Evolutionary conservation across 345 rosid species (phyloP), one percentile per base, ranked within the genome.

Genomic region (Eucalyptus viminalis): DNA sequence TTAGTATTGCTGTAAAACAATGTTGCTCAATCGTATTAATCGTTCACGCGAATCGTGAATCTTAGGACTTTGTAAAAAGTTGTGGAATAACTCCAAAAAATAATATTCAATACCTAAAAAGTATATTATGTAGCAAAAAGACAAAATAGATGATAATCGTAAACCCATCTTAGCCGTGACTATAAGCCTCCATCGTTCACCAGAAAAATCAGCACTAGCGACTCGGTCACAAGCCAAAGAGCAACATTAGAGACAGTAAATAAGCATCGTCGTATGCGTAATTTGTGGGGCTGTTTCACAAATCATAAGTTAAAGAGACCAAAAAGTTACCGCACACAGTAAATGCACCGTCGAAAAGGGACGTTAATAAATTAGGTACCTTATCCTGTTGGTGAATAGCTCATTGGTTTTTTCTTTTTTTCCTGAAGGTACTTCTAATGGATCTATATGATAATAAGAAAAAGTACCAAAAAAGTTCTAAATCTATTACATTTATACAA

Each of bases 401-500:
- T 60, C 34, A 60, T 12, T 60, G 34, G 7, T 27, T 60, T 60
- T 12, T 12, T 24, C 1, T 60, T 60, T 60, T 22, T 24, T 56
- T 27, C 15, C 6, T 60, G 31, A 60, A 60, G 31, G 69, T 60
- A 7, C 69, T 60, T 60, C 69, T 13, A 60, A 60, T 60, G 69
- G 8, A 12, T 60, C n/a, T 60, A 12, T 60, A 60, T 27, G 7
- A 60, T 60, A 60, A 60, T 60, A 60, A 12, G 62, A 5, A 56
- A 56, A 56, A 56, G 1, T 9, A 22, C 0, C 29, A 22, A 56
- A 3, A 56, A 56, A 24, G 3, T 2, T 3, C 0, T 25, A 56
- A 56, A 10, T 4, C 14, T 25, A 56, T 24, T 24, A 25, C 7
- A 56, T 3, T 56, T 24, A 0, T 24, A 25, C 11, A 53, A 53